These are phyloP conservation scores for Pseudomassariella vexata DNA, from an alignment of 2,329 filamentous ascomycete species.

Conservation along the genomic window DNA sequence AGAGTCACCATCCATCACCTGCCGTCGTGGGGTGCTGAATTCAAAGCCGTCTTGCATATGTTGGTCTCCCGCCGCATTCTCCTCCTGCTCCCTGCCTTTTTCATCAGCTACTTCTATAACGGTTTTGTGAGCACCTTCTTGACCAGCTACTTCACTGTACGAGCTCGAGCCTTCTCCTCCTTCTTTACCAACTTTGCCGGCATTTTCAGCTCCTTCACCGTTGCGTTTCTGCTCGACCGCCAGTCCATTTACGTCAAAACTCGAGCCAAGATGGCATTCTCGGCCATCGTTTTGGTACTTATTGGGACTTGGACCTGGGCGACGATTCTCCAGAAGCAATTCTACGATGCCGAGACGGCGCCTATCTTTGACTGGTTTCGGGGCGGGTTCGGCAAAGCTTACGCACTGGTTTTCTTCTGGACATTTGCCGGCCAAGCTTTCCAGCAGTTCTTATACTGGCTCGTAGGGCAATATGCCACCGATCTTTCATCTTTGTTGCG, in stretches of 20 bases:
- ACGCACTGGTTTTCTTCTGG: slow-evolving; percentile 23
- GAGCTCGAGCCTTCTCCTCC: slow-evolving; percentile 25
- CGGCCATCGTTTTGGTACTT: slow-evolving; percentile 18
- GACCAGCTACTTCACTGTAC: slow-evolving; percentile 26
- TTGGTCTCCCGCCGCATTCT: slow-evolving; percentile 20
- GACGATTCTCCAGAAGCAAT: slow-evolving; percentile 22
- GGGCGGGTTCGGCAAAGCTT: slow-evolving; percentile 20
- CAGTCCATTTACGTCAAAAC: slow-evolving; percentile 23
- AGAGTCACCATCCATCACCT: slow-evolving; percentile 18
- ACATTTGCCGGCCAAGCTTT: slow-evolving; percentile 24
- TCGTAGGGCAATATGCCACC: slow-evolving; percentile 24
- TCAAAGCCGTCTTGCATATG: slow-evolving; percentile 19
- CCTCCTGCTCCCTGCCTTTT: slow-evolving; percentile 25
- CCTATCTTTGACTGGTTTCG: slow-evolving; percentile 25
- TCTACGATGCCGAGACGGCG: slow-evolving; percentile 18
- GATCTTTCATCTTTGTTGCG: slow-evolving; percentile 23
- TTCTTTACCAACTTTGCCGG: slow-evolving; percentile 28
- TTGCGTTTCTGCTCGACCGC: slow-evolving; percentile 22
- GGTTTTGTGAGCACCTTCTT: slow-evolving; percentile 24
- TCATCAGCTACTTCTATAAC: slow-evolving; percentile 28
- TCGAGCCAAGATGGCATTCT: slow-evolving; percentile 19
- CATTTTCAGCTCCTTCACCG: slow-evolving; percentile 23
- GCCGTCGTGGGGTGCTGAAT: slow-evolving; percentile 20
- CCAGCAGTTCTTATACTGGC: slow-evolving; percentile 27
- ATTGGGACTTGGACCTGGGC: slow-evolving; percentile 26